Percentiles rank a stretch among this genome's conserved stretches.
Conservation (phyloP, 2,329 filamentous ascomycete genomes). For the Cyphellophora attinorum region DNA sequence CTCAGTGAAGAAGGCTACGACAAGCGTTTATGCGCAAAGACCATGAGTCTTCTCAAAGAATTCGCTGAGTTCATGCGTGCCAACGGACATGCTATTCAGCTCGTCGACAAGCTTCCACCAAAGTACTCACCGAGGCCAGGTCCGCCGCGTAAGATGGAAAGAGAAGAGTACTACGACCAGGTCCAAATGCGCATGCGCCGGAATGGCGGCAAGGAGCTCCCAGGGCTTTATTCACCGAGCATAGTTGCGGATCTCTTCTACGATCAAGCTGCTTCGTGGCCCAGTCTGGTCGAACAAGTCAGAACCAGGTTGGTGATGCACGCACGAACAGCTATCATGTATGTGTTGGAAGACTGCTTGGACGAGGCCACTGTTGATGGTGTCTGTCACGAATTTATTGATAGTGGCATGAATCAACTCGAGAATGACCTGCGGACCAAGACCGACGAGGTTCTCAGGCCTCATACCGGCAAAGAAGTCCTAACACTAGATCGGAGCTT, state of each 20-base stretch:
- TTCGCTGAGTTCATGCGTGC: constrained; percentile 18
- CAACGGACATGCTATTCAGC: constrained; percentile 10
- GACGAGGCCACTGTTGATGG: constrained; percentile 17
- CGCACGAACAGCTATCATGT: constrained; percentile 17
- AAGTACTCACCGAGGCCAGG: neutral
- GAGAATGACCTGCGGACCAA: constrained; percentile 27
- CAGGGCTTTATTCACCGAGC: constrained; percentile 24
- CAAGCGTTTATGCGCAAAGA: constrained; percentile 21
- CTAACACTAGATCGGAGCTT: constrained; percentile 30
- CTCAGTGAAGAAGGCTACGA: constrained; percentile 12
- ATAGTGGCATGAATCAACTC: constrained; percentile 17
- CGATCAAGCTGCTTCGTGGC: constrained; percentile 26
- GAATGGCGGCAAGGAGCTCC: constrained; percentile 24
- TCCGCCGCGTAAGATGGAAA: constrained; percentile 3
- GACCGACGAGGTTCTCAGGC: constrained; percentile 35
- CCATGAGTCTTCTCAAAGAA: constrained; percentile 19
- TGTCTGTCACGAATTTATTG: constrained; percentile 15
- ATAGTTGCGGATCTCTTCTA: constrained; percentile 25
- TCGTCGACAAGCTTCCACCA: constrained; percentile 5
- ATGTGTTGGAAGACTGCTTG: constrained; percentile 19
- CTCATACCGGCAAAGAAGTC: constrained; percentile 29
- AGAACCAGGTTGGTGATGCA: constrained; percentile 17
- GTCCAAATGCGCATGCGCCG: constrained; percentile 9
- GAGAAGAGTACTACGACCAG: constrained; percentile 3
- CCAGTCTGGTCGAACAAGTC: constrained; percentile 18